These are phyloP conservation scores for Hysterium pulicare DNA, from an alignment of 2,329 filamentous ascomycete species.

Conservation along the genomic window DNA sequence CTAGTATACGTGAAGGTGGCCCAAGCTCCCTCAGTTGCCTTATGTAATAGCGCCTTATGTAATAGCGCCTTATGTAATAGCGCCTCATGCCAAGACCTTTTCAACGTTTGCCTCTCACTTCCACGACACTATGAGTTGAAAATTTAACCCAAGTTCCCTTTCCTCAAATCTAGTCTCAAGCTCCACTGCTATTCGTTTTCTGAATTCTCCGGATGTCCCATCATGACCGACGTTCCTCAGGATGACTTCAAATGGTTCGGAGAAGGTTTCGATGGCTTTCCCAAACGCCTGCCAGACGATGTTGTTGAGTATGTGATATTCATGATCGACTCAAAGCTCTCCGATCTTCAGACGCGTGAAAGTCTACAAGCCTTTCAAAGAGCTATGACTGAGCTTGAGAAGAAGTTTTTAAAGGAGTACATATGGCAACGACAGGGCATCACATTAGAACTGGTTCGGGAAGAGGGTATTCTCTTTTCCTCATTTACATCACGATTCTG, in stretches of 20 bases:
- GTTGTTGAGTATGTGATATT: slow-evolving; percentile 82
- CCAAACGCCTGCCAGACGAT: slow-evolving; percentile 72
- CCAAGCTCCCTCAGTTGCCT: not conserved
- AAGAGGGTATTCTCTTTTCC: slow-evolving; percentile 52
- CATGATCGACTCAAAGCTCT: slow-evolving; percentile 58
- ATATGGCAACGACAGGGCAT: slow-evolving; percentile 94
- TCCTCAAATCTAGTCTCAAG: no score
- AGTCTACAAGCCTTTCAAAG: slow-evolving; percentile 71
- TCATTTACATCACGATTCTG: not conserved
- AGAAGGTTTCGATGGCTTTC: slow-evolving; percentile 63
- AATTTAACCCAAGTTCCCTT: no score
- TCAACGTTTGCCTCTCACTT: no score
- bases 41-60: no score
- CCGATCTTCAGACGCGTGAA: slow-evolving; percentile 56
- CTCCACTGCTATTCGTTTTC: no score
- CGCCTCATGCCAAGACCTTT: no score
- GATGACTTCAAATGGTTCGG: slow-evolving; percentile 65
- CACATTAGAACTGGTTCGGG: slow-evolving; percentile 58
- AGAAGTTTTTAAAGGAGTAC: slow-evolving; percentile 71
- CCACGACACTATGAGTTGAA: no score
- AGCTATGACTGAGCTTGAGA: slow-evolving; percentile 61
- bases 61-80: no score
- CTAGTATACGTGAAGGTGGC: not conserved
- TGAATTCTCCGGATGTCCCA: no score
- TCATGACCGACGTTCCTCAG: slow-evolving; percentile 32